Evolutionary conservation across 1,284 basidiomycete genomes (phyloP).

Genomic region (Malassezia pachydermatis): DNA sequence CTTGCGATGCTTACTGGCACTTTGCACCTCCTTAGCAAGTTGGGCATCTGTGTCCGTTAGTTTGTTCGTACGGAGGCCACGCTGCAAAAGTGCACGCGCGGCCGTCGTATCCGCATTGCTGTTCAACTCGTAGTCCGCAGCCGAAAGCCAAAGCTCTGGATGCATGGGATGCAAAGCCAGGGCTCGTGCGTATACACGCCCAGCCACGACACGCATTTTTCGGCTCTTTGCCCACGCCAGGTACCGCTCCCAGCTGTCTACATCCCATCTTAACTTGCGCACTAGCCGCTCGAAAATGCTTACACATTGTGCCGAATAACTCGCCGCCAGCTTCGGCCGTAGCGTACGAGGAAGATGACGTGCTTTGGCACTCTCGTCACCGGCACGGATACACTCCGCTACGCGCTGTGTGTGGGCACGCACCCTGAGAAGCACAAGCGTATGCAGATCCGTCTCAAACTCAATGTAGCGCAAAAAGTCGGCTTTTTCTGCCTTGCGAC

Average conservation of each 20-base stretch:
- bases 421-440: slow-evolving; percentile 26
- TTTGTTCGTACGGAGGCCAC: slow-evolving; percentile 59
- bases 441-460: slow-evolving; percentile 64
- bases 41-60: slow-evolving; percentile 11
- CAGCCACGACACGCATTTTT: slow-evolving; percentile 68
- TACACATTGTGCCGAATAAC: slow-evolving; percentile 60
- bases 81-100: slow-evolving; percentile 71
- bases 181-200: slow-evolving; percentile 56
- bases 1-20: slow-evolving; percentile 5
- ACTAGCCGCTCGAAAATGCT: slow-evolving; percentile 83
- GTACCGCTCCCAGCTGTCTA: slow-evolving; percentile 78
- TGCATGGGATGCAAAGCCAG: slow-evolving; percentile 73
- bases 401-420: slow-evolving; percentile 18
- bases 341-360: slow-evolving; percentile 26
- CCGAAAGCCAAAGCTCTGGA: slow-evolving; percentile 70
- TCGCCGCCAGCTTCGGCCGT: slow-evolving; percentile 25
- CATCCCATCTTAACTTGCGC: slow-evolving; percentile 75
- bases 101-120: slow-evolving; percentile 63
- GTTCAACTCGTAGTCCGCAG: slow-evolving; percentile 72
- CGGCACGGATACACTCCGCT: background rate
- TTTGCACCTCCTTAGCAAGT: background rate
- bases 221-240: slow-evolving; percentile 70
- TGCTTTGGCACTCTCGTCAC: slow-evolving; percentile 10
- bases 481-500: slow-evolving; percentile 68
- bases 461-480: slow-evolving; percentile 85